Evolutionary conservation across 805 yeast genomes (phyloP).

Genomic region (Dipodascus albidus): DNA sequence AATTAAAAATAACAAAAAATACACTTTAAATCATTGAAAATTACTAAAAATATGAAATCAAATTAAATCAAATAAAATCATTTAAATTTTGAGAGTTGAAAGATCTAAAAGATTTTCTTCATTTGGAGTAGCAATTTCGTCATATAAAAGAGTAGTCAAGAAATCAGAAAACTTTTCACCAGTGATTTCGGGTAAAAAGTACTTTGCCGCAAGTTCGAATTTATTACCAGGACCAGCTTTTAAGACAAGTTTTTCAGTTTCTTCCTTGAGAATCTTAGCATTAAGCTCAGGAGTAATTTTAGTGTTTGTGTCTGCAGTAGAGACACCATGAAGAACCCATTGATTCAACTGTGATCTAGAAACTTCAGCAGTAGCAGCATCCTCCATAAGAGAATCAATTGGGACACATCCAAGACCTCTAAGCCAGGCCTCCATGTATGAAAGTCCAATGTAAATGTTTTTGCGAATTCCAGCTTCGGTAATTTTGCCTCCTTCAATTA

Average conservation of each 20-base stretch:
- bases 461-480: slow-evolving; percentile 55
- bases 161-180: slow-evolving; percentile 51
- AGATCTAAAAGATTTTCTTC: slow-evolving; percentile 3
- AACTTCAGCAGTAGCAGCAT: slow-evolving; percentile 67
- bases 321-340: slow-evolving; percentile 53
- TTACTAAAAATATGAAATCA: too few relatives aligned
- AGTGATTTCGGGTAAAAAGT: slow-evolving; percentile 47
- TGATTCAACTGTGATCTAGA: slow-evolving; percentile 59
- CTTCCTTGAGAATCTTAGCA: slow-evolving; percentile 39
- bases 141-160: slow-evolving; percentile 51
- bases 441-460: slow-evolving; percentile 48
- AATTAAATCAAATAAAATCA: too few relatives aligned
- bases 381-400: slow-evolving; percentile 62
- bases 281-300: slow-evolving; percentile 39
- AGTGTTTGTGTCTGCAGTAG: slow-evolving; percentile 37
- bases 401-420: slow-evolving; percentile 61
- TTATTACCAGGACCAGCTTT: slow-evolving; percentile 33
- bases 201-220: slow-evolving; percentile 42
- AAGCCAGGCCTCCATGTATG: slow-evolving; percentile 64
- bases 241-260: slow-evolving; percentile 36
- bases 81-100: slow-evolving; percentile 3
- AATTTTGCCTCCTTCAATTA: slow-evolving; percentile 41
- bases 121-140: slow-evolving; percentile 31
- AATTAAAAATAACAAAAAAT: too few relatives aligned
- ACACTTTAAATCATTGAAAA: too few relatives aligned